Conservation (phyloP, 208 protist genomes). For the Trypanosoma scelopori region DNA sequence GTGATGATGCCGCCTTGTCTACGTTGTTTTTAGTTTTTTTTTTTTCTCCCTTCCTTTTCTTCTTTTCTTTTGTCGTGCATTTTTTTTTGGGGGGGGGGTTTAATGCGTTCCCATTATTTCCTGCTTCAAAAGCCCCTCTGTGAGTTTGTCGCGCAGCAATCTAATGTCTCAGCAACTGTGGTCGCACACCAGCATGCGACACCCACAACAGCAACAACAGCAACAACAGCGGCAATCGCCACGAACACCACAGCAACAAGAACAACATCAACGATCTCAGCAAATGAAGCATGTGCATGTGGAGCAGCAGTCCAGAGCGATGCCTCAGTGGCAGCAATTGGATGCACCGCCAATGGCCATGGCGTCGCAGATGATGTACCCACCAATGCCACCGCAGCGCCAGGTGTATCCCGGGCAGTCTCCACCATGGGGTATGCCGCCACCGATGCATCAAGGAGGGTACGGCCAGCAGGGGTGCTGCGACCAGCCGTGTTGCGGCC, state of each 20-base stretch:
- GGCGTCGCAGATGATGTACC: conserved; percentile 3
- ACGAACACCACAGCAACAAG: conserved; percentile 26
- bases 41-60: too few species aligned
- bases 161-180: too few species aligned
- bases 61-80: too few species aligned
- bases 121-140: too few species aligned
- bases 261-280: too few species aligned
- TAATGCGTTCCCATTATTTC: too few species aligned
- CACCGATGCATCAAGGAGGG: conserved; percentile 7
- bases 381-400: not conserved
- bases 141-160: too few species aligned
- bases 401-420: conserved; percentile 12
- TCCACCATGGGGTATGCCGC: conserved; percentile 9
- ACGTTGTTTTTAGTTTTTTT: too few species aligned
- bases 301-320: conserved; percentile 16
- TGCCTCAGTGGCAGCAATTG: conserved; percentile 3
- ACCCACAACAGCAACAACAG: conserved; percentile 4
- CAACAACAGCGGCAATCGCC: not conserved
- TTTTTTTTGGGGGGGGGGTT: too few species aligned
- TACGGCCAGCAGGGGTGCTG: conserved; percentile 9
- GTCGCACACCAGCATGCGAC: too few species aligned
- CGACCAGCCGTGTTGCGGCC: conserved; percentile 3
- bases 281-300: conserved; percentile 16
- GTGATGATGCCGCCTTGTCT: too few species aligned
- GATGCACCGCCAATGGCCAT: conserved; percentile 1